Conservation (phyloP, 768 basidiomycete genomes). For the Wakefieldia striispora region DNA sequence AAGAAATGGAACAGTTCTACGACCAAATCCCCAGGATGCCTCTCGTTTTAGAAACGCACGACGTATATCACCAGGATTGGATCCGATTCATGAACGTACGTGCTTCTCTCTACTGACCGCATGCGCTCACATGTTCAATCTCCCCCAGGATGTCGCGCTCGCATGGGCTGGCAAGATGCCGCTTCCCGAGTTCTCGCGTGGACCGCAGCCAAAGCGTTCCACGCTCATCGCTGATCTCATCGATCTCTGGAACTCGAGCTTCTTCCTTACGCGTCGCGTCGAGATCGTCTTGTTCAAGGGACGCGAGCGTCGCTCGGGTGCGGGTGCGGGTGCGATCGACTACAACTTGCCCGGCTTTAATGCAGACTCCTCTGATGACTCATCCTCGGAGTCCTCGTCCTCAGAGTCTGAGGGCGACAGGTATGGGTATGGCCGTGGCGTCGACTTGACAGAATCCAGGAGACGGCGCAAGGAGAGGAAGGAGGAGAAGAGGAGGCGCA, state of each 20-base stretch:
- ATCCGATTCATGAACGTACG: conserved; percentile 71
- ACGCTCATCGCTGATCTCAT: conserved; percentile 66
- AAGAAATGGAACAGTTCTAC: conserved; percentile 75
- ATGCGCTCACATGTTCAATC: background rate
- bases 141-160: conserved; percentile 60
- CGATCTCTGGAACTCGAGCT: conserved; percentile 76
- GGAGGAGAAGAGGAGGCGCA: conserved; percentile 59
- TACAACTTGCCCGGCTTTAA: conserved; percentile 49
- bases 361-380: conserved; percentile 39
- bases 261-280: conserved; percentile 72
- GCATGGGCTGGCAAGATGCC: conserved; percentile 80
- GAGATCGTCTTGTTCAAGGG: conserved; percentile 82
- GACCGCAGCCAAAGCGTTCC: conserved; percentile 54
- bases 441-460: conserved; percentile 48
- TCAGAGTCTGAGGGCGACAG: conserved; percentile 45
- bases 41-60: conserved; percentile 65
- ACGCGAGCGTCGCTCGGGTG: conserved; percentile 72
- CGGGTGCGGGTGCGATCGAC: conserved; percentile 52
- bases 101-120: conserved; percentile 19
- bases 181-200: conserved; percentile 48
- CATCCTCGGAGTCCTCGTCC: conserved; percentile 35
- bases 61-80: conserved; percentile 80
- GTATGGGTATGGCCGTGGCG: conserved; percentile 46
- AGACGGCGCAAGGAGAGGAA: conserved; percentile 53
- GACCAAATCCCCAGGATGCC: conserved; percentile 73